Conservation (phyloP, 306 rosid genomes). For the Lagenaria siceraria region DNA sequence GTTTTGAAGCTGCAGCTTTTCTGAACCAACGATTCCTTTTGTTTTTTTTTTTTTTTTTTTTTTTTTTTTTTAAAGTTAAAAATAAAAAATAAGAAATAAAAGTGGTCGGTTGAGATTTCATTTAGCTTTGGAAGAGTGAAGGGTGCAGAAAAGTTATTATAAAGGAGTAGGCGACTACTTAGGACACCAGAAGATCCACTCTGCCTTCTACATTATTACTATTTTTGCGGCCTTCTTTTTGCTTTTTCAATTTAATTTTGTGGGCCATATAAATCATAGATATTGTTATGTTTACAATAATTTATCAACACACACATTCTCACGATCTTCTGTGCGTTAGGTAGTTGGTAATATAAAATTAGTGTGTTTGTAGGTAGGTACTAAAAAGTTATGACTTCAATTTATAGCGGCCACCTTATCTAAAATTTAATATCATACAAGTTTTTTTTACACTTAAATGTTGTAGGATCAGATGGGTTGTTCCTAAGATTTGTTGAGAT, state of each 20-base stretch:
- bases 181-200: background rate
- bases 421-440: no score
- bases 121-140: background rate
- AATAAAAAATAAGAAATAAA: background rate
- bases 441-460: no score
- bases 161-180: background rate
- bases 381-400: no score
- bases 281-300: background rate
- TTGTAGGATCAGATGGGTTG: no score
- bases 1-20: background rate
- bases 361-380: no score
- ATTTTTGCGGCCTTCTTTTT: background rate
- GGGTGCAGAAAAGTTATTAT: background rate
- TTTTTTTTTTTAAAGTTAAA: no score
- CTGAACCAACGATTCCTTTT: slow-evolving; percentile 1
- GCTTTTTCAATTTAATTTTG: background rate
- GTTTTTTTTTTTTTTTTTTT: background rate
- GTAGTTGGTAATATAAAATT: background rate
- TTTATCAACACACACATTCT: background rate
- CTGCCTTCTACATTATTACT: background rate
- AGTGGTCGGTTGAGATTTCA: background rate
- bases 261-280: background rate
- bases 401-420: no score
- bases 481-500: no score
- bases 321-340: background rate